A percentile compares a stretch with the other conserved stretches of the same genome.
These are phyloP conservation scores for Bertia moriformis DNA, from an alignment of 2,329 filamentous ascomycete species.

Conservation along the genomic window DNA sequence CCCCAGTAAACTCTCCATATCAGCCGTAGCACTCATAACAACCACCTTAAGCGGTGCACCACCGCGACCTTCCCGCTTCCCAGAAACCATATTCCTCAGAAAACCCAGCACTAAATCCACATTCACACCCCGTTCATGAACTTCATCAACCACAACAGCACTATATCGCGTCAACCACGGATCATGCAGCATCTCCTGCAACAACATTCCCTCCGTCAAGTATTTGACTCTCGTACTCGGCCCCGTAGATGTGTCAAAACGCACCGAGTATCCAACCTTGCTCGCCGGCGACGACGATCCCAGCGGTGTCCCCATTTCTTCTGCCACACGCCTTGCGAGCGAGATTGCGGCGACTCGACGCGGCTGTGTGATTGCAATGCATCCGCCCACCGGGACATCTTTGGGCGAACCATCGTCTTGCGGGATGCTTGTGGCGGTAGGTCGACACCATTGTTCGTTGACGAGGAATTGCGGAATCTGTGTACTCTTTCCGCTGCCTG, in stretches of 20 bases:
- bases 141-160: slow-evolving; percentile 95
- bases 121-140: slow-evolving; percentile 83
- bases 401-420: background rate
- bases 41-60: slow-evolving; percentile 88
- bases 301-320: slow-evolving; percentile 49
- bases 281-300: slow-evolving; percentile 62
- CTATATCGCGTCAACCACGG: slow-evolving; percentile 82
- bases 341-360: slow-evolving; percentile 81
- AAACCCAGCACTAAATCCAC: slow-evolving; percentile 83
- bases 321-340: slow-evolving; percentile 74
- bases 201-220: slow-evolving; percentile 78
- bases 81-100: slow-evolving; percentile 76
- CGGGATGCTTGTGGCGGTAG: slow-evolving; percentile 61
- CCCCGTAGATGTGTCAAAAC: slow-evolving; percentile 83
- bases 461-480: slow-evolving; percentile 88
- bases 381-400: background rate
- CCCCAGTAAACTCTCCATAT: slow-evolving; percentile 46
- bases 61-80: slow-evolving; percentile 67
- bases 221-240: slow-evolving; percentile 81
- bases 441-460: slow-evolving; percentile 72
- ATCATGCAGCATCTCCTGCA: slow-evolving; percentile 85
- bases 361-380: slow-evolving; percentile 36
- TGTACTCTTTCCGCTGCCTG: slow-evolving; percentile 88
- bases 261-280: slow-evolving; percentile 83
- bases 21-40: slow-evolving; percentile 72